phyloP scores from a whole-genome alignment of 306 rosid species.

The Prunus armeniaca region DNA sequence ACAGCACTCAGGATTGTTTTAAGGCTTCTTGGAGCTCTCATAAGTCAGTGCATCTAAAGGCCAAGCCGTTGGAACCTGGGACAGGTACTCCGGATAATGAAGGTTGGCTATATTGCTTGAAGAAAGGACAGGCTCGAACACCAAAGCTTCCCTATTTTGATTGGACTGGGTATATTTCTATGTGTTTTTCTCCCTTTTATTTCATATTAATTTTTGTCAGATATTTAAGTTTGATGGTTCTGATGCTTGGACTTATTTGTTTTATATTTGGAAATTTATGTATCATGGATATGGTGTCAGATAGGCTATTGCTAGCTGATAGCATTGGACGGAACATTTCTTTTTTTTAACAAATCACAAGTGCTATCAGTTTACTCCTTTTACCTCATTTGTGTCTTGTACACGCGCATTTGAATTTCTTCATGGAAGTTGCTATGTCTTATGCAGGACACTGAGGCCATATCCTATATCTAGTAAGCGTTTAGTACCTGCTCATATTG shows the following conservation, averaged over 20 bases:
- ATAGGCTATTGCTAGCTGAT: not conserved
- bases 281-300: not conserved
- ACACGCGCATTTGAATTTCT: not conserved
- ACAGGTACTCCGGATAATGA: conserved; percentile 44
- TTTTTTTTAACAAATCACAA: not conserved
- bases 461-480: conserved; percentile 71
- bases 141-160: conserved; percentile 83
- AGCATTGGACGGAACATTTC: too few relatives aligned
- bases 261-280: not conserved
- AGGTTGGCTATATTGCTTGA: conserved; percentile 78
- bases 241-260: not conserved
- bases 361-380: not conserved
- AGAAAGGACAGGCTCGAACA: conserved; percentile 77
- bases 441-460: conserved; percentile 67
- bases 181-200: not conserved
- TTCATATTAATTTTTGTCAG: conserved; percentile 8
- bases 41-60: conserved; percentile 76
- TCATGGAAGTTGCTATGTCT: conserved; percentile 20
- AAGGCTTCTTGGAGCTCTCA: conserved; percentile 93
- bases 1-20: conserved; percentile 95
- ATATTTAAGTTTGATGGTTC: conserved; percentile 12
- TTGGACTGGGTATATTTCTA: conserved; percentile 80
- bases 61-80: conserved; percentile 44
- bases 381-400: not conserved
- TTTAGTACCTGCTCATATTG: conserved; percentile 62